Conservation (phyloP, 1,284 basidiomycete species). For the Puccinia hordei region DNA sequence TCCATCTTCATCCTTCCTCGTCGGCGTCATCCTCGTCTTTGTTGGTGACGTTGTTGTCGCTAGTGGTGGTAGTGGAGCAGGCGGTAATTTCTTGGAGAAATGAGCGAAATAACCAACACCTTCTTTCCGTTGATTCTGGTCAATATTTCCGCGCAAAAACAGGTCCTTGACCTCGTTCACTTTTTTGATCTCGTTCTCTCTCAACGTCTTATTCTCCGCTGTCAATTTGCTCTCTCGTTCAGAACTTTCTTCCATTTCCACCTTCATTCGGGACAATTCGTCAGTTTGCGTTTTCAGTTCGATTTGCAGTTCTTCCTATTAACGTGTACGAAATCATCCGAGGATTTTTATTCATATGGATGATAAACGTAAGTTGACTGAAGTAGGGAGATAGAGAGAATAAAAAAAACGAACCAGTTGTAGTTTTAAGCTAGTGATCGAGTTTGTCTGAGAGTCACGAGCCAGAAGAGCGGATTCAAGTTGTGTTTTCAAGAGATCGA, state of each 20-base stretch:
- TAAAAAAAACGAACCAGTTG: constrained; percentile 24
- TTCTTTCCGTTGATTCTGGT: too few species aligned
- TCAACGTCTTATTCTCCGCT: constrained; percentile 6
- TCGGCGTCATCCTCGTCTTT: too few species aligned
- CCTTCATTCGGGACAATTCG: background rate
- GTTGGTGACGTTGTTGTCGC: background rate
- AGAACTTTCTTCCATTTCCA: background rate
- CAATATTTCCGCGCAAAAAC: background rate
- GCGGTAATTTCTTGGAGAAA: too few species aligned
- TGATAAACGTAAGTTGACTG: background rate
- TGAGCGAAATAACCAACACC: too few species aligned
- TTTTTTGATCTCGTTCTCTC: constrained; percentile 37
- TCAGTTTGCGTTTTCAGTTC: background rate
- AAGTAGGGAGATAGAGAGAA: background rate
- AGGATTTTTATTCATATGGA: too few species aligned
- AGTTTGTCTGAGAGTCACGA: background rate
- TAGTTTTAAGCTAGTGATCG: background rate
- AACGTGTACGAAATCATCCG: too few species aligned
- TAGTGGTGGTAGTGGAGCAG: background rate
- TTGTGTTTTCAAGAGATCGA: constrained; percentile 24
- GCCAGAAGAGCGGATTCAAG: background rate
- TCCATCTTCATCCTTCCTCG: too few species aligned
- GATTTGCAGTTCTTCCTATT: constrained; percentile 5
- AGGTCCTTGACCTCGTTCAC: constrained; percentile 26
- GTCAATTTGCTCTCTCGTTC: constrained; percentile 2